These are phyloP conservation scores for Halteria grandinella DNA, from an alignment of 73 alveolate genomes.

Conservation along the genomic window DNA sequence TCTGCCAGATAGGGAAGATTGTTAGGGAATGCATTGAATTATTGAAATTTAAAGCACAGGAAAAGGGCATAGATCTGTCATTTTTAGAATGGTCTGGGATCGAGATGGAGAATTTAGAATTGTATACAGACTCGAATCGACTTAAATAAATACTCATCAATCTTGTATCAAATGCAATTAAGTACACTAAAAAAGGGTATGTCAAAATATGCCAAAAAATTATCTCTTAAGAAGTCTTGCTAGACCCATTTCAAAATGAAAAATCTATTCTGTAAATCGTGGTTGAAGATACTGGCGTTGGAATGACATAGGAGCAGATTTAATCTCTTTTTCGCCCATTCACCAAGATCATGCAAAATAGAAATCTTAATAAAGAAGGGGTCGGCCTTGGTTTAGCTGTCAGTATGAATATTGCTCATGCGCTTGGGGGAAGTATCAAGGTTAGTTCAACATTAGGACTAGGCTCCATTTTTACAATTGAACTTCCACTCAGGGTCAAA, in stretches of 20 bases:
- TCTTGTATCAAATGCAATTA: slow-evolving; percentile 45
- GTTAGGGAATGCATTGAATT: no score
- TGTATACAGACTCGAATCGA: slow-evolving; percentile 30
- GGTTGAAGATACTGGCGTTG: slow-evolving; percentile 65
- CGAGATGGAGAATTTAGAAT: no score
- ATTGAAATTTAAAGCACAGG: no score
- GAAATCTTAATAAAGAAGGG: slow-evolving; percentile 48
- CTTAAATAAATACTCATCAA: slow-evolving; percentile 44
- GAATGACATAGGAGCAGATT: slow-evolving; percentile 42
- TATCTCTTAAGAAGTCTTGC: no score
- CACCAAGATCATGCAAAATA: slow-evolving; percentile 38
- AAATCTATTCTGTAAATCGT: slow-evolving; percentile 1
- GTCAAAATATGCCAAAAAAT: no score
- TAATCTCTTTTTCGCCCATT: slow-evolving; percentile 33
- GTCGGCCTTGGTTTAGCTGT: slow-evolving; percentile 64
- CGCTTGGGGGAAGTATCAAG: slow-evolving; percentile 46
- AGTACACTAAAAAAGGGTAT: slow-evolving; percentile 57
- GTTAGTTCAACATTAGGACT: slow-evolving; percentile 12
- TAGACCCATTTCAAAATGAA: no score
- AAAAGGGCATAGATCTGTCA: no score
- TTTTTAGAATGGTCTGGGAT: no score
- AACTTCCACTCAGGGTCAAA: no score
- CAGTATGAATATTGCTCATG: slow-evolving; percentile 44
- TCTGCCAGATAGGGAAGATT: no score
- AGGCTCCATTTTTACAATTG: slow-evolving; percentile 35